A percentile compares a stretch with the other conserved stretches of the same genome.
These are phyloP conservation scores for Phytomonas sp. DNA, from an alignment of 208 protist species.

Conservation along the genomic window DNA sequence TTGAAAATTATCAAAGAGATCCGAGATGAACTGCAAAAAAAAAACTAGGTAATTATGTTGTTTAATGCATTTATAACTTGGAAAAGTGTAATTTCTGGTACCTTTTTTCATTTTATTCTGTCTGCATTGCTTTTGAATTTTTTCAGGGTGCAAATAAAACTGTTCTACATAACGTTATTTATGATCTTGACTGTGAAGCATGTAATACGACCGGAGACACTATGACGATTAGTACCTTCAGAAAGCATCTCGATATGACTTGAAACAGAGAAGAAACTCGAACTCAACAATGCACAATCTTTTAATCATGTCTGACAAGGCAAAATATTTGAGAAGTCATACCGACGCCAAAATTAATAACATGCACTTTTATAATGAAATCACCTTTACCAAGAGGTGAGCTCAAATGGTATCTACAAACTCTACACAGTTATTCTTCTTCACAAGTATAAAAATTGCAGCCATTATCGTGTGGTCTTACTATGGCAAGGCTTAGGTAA, in stretches of 20 bases:
- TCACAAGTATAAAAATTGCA: no score
- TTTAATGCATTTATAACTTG: neutral
- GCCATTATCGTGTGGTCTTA: no score
- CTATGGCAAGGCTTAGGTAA: neutral
- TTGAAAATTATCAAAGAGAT: neutral
- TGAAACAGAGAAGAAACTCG: neutral
- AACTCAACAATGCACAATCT: neutral
- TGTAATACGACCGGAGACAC: neutral
- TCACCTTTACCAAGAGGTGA: neutral
- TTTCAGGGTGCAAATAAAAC: neutral
- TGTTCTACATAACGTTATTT: neutral
- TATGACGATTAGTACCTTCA: neutral
- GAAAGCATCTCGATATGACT: neutral
- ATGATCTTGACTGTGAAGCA: neutral
- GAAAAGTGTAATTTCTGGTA: neutral
- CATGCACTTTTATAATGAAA: neutral
- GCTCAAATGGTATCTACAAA: neutral
- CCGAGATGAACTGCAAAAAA: neutral
- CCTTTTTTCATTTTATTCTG: conserved; percentile 3
- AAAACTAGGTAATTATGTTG: conserved; percentile 1
- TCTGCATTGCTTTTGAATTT: neutral
- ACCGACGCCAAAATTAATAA: neutral
- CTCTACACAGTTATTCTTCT: neutral
- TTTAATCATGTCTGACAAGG: neutral
- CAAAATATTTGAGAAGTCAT: neutral